A percentile compares a stretch with the other conserved stretches of the same genome.
phyloP scores from a whole-genome alignment of 2,329 filamentous ascomycete species.

The Alternaria atra region DNA sequence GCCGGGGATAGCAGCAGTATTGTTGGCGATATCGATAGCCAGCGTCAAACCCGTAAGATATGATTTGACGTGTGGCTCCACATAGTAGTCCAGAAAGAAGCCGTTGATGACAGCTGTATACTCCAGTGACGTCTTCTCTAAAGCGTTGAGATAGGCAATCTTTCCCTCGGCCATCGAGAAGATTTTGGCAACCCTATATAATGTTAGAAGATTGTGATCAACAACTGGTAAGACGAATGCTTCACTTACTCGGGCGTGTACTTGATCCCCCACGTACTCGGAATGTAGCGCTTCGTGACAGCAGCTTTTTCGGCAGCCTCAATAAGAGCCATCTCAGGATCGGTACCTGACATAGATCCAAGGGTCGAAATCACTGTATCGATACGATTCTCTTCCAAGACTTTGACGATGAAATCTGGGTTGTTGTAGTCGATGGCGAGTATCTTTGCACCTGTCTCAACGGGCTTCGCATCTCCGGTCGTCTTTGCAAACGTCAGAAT shows the following conservation, averaged over 20 bases:
- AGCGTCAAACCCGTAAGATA: conserved; percentile 5
- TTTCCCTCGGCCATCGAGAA: background rate
- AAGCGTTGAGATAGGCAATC: background rate
- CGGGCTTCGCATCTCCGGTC: background rate
- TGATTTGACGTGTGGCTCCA: conserved; percentile 9
- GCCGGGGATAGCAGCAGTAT: conserved; percentile 24
- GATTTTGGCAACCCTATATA: background rate
- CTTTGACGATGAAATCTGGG: conserved; percentile 1
- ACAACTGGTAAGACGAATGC: background rate
- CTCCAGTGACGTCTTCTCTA: conserved; percentile 10
- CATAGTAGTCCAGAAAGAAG: conserved; percentile 23
- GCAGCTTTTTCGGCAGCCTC: conserved; percentile 15
- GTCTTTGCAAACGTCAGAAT: background rate
- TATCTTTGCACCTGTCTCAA: conserved; percentile 10
- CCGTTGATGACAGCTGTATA: conserved; percentile 19
- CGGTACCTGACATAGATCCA: background rate
- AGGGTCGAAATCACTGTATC: conserved; percentile 25
- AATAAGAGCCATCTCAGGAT: conserved; percentile 11
- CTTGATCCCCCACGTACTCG: conserved; percentile 22
- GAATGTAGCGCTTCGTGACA: conserved; percentile 27
- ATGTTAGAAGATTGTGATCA: too few relatives aligned
- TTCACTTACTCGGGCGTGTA: background rate
- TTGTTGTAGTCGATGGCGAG: conserved; percentile 20
- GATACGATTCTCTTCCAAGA: conserved; percentile 17
- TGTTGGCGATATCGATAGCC: conserved; percentile 19